Evolutionary conservation across 495 filamentous ascomycete species (phyloP).

Genomic region (Rostrohypoxylon terebratum): DNA sequence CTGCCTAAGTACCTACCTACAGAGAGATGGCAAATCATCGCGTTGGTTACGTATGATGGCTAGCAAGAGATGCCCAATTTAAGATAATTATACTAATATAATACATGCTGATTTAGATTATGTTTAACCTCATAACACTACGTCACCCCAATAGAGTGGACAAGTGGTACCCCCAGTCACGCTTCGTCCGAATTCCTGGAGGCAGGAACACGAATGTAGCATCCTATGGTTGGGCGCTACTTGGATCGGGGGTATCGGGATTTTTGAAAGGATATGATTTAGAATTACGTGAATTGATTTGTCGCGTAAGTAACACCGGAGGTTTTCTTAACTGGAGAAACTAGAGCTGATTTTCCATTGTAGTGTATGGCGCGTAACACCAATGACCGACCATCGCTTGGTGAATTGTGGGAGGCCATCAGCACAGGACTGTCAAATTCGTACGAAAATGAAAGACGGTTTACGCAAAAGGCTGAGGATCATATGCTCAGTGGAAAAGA

Average conservation of each 20-base stretch:
- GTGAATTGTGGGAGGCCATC: not conserved
- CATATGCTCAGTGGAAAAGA: too few species aligned
- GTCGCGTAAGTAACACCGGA: not conserved
- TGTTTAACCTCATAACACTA: conserved; percentile 28
- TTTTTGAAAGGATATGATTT: not conserved
- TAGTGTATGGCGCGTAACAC: not conserved
- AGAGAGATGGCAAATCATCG: too few species aligned
- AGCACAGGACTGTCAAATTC: not conserved
- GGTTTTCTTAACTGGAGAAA: not conserved
- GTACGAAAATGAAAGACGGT: too few species aligned
- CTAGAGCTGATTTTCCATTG: not conserved
- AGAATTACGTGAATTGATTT: not conserved
- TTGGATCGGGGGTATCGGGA: not conserved
- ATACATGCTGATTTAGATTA: conserved; percentile 1
- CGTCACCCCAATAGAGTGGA: not conserved
- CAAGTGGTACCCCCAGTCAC: not conserved
- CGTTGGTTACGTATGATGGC: too few species aligned
- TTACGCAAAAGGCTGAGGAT: too few species aligned
- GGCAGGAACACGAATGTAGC: not conserved
- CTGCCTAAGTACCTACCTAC: too few species aligned
- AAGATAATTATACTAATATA: not conserved
- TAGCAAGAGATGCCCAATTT: too few species aligned
- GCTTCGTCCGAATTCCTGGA: not conserved
- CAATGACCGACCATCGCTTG: not conserved
- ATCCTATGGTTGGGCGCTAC: not conserved